Evolutionary conservation across 2,329 filamentous ascomycete genomes (phyloP).

Genomic region (Tolypocladium guangdongense): DNA sequence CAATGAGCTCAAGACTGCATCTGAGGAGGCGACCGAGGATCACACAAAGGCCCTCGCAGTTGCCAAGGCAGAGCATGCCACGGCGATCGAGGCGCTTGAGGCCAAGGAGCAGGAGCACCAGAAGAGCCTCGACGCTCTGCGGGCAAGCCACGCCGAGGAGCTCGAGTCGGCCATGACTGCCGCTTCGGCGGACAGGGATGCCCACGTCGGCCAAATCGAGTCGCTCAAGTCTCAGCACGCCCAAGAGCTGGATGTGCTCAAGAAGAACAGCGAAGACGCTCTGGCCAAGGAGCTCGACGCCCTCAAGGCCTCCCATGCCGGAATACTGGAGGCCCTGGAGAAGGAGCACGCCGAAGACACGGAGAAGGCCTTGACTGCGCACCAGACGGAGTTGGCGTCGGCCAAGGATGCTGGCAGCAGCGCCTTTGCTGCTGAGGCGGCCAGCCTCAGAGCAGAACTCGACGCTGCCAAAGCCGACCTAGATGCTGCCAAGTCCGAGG

Average conservation of each 20-base stretch:
- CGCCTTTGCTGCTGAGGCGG: conserved; percentile 19
- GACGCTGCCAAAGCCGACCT: conserved; percentile 32
- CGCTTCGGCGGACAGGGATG: conserved; percentile 36
- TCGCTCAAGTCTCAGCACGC: conserved; percentile 44
- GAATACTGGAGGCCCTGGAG: conserved; percentile 30
- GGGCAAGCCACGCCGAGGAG: conserved; percentile 46
- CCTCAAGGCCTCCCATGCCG: conserved; percentile 33
- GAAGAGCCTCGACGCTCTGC: conserved; percentile 42
- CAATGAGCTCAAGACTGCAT: conserved; percentile 32
- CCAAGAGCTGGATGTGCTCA: conserved; percentile 33
- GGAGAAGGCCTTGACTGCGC: conserved; percentile 18
- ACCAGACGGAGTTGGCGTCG: conserved; percentile 19
- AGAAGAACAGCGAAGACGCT: conserved; percentile 28
- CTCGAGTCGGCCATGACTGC: conserved; percentile 44
- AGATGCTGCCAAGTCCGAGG: conserved; percentile 29
- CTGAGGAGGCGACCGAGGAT: conserved; percentile 22
- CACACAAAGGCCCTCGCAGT: conserved; percentile 32
- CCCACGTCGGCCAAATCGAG: conserved; percentile 39
- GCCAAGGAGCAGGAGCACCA: conserved; percentile 42
- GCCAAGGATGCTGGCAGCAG: conserved; percentile 18
- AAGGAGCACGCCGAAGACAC: conserved; percentile 27
- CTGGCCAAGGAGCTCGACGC: conserved; percentile 29
- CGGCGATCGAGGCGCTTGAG: conserved; percentile 34
- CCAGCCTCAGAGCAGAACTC: conserved; percentile 18
- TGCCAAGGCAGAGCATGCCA: conserved; percentile 31